phyloP scores from a whole-genome alignment of 345 rosid genomes.

The Heritiera fomes region DNA sequence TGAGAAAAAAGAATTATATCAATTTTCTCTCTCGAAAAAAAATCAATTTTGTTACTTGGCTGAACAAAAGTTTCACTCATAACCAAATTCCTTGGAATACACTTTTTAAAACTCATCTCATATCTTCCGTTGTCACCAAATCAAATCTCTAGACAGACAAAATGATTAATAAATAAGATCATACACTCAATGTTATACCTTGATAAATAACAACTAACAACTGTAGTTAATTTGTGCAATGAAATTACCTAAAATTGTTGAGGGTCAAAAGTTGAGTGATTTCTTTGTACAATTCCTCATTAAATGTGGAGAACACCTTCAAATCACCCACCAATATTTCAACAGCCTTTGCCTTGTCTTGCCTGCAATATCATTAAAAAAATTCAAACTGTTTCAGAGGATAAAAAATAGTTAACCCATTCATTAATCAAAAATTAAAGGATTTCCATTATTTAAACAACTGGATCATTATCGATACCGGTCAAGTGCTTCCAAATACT shows the following conservation, averaged over 20 bases:
- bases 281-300: constrained; percentile 74
- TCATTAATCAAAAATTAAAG: background rate
- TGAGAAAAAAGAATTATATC: background rate
- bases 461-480: constrained; percentile 36
- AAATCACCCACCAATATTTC: constrained; percentile 67
- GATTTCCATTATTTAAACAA: background rate
- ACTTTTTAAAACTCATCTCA: background rate
- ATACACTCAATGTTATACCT: background rate
- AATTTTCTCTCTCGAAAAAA: background rate
- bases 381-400: background rate
- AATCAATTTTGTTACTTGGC: constrained; percentile 4
- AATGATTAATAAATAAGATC: background rate
- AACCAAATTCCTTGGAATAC: background rate
- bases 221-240: background rate
- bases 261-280: constrained; percentile 75
- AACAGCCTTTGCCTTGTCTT: constrained; percentile 78
- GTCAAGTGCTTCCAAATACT: constrained; percentile 89
- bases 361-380: constrained; percentile 40
- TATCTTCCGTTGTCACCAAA: background rate
- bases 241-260: constrained; percentile 59
- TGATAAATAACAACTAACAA: constrained; percentile 15
- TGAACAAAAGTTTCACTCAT: background rate
- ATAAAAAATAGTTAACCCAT: background rate
- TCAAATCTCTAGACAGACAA: background rate
- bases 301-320: constrained; percentile 71